Percentiles rank a stretch among this genome's conserved stretches.
phyloP scores from a whole-genome alignment of 176 grass and related monocot species.

The Secale cereale region DNA sequence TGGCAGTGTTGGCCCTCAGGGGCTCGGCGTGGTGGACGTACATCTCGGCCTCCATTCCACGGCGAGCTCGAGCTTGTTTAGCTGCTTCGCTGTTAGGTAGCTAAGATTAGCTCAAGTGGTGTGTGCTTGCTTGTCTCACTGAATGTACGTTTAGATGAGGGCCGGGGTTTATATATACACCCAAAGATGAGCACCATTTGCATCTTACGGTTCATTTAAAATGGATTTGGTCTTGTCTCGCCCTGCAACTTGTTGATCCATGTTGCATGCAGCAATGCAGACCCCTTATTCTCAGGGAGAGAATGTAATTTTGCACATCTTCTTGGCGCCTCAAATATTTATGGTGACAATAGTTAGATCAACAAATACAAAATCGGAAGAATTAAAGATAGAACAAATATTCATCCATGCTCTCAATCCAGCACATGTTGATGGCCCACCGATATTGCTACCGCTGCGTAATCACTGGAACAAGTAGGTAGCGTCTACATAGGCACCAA shows the following conservation, averaged over 20 bases:
- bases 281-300: not conserved
- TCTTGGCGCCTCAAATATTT: not conserved
- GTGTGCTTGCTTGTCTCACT: not conserved
- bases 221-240: not conserved
- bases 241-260: constrained; percentile 27
- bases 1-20: constrained; percentile 7
- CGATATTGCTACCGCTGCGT: too few species aligned
- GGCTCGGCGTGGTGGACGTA: constrained; percentile 23
- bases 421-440: too few species aligned
- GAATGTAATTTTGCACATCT: not conserved
- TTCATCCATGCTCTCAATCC: too few species aligned
- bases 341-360: not conserved
- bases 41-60: constrained; percentile 15
- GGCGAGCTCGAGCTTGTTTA: not conserved
- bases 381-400: too few species aligned
- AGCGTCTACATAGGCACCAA: too few species aligned
- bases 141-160: not conserved
- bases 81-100: not conserved
- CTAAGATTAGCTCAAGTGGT: not conserved
- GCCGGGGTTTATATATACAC: not conserved
- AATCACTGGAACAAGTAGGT: too few species aligned
- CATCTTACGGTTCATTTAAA: not conserved
- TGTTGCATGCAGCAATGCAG: constrained; percentile 6
- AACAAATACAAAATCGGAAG: not conserved
- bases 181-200: not conserved